Conservation (phyloP, 2,329 filamentous ascomycete genomes). For the Diaporthe eres region DNA sequence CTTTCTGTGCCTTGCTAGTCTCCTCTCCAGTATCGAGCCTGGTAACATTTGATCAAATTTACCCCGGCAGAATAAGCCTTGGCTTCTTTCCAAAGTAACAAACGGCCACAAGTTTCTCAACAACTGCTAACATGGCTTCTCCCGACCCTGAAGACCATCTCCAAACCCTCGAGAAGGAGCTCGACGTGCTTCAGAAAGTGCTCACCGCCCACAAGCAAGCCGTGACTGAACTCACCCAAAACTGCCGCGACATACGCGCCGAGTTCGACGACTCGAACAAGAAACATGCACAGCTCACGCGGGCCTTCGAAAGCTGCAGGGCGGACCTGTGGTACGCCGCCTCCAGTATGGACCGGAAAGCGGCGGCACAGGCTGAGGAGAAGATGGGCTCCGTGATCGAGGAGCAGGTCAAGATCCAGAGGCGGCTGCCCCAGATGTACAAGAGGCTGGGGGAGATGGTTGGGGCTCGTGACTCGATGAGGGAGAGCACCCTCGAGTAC, state of each 20-base stretch:
- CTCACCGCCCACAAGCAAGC: not conserved
- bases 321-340: constrained; percentile 16
- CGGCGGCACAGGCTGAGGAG: not conserved
- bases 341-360: not conserved
- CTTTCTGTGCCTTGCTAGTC: too few species aligned
- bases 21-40: not conserved
- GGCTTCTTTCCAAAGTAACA: not conserved
- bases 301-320: not conserved
- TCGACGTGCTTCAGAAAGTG: not conserved
- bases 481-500: not conserved
- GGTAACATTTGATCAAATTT: too few species aligned
- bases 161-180: not conserved
- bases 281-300: not conserved
- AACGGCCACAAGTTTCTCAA: not conserved
- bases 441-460: not conserved
- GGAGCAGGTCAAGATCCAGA: constrained; percentile 29
- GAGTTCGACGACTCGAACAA: not conserved
- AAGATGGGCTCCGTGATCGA: constrained; percentile 16
- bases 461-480: not conserved
- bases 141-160: not conserved
- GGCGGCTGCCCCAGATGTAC: constrained; percentile 18
- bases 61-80: not conserved
- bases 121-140: not conserved
- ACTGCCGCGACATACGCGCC: not conserved
- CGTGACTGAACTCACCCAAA: not conserved